These are phyloP conservation scores for Cadophora luteo-olivacea DNA, from an alignment of 2,329 filamentous ascomycete species.

Conservation along the genomic window DNA sequence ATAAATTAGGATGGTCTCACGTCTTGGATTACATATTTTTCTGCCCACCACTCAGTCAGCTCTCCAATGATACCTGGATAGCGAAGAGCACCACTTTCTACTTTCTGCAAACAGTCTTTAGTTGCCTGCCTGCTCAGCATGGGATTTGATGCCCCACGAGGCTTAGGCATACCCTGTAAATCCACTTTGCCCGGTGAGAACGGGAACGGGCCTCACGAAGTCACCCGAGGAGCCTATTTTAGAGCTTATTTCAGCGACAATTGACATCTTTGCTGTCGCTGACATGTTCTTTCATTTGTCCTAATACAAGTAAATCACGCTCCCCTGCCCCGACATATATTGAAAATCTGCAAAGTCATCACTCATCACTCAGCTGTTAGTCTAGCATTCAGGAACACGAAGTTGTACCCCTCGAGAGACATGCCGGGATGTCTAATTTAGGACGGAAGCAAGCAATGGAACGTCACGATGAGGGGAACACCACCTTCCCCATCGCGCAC, in stretches of 20 bases:
- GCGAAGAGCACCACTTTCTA: neutral
- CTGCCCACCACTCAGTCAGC: neutral
- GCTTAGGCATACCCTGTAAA: neutral
- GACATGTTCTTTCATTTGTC: neutral
- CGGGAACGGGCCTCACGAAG: neutral
- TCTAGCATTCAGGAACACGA: neutral
- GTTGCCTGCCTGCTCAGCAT: no score
- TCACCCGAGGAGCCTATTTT: neutral
- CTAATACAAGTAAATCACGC: neutral
- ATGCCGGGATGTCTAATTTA: slow-evolving; percentile 4
- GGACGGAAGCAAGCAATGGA: neutral
- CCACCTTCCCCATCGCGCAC: neutral
- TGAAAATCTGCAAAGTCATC: slow-evolving; percentile 7
- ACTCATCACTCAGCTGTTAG: neutral
- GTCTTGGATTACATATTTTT: neutral
- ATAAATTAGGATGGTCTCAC: slow-evolving; percentile 1
- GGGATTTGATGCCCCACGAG: neutral
- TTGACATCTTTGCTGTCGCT: neutral
- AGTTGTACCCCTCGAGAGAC: neutral
- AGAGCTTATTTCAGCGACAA: neutral
- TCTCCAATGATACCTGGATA: neutral
- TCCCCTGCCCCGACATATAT: slow-evolving; percentile 2
- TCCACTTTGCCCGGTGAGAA: neutral
- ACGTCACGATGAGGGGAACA: neutral
- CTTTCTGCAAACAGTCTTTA: no score